A percentile compares a stretch with the other conserved stretches of the same genome.
These are phyloP conservation scores for Yamadazyma sp. DNA, from an alignment of 1,139 yeast species.

Conservation along the genomic window DNA sequence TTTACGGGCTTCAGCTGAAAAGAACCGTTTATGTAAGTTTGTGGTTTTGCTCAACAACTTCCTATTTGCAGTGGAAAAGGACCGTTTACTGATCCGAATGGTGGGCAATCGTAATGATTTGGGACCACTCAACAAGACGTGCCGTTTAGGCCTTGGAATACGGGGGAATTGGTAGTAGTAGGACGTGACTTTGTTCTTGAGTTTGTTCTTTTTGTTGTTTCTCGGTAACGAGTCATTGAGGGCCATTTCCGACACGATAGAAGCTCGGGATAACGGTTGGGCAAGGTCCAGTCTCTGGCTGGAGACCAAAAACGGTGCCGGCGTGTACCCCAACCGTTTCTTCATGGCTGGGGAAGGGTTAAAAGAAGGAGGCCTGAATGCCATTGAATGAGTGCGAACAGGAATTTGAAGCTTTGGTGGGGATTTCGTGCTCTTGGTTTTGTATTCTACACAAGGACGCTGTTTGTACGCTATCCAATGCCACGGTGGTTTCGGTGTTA, in stretches of 20 bases:
- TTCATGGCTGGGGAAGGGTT: conserved; percentile 15
- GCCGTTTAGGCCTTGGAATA: conserved; percentile 66
- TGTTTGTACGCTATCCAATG: no score
- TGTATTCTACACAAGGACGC: neutral
- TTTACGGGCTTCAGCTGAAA: conserved; percentile 45
- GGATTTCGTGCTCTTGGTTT: neutral
- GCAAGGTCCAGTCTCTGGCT: conserved; percentile 37
- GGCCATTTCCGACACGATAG: conserved; percentile 36
- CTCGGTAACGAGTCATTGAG: conserved; percentile 15
- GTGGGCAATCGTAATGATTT: conserved; percentile 24
- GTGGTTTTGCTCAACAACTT: conserved; percentile 36
- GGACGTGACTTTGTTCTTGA: conserved; percentile 17
- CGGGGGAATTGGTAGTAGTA: conserved; percentile 50
- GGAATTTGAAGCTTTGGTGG: no score
- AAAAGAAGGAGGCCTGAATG: conserved; percentile 24
- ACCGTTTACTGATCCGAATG: conserved; percentile 31
- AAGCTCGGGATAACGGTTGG: conserved; percentile 47
- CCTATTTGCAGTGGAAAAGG: conserved; percentile 41
- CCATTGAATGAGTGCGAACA: conserved; percentile 16
- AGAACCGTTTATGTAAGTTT: conserved; percentile 40
- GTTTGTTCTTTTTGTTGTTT: conserved; percentile 18
- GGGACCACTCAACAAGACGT: conserved; percentile 33
- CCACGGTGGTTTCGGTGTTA: no score
- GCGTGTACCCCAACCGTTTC: conserved; percentile 16
- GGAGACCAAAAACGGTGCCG: conserved; percentile 21